Conservation (phyloP, 805 yeast genomes). For the Candida michaelii region DNA sequence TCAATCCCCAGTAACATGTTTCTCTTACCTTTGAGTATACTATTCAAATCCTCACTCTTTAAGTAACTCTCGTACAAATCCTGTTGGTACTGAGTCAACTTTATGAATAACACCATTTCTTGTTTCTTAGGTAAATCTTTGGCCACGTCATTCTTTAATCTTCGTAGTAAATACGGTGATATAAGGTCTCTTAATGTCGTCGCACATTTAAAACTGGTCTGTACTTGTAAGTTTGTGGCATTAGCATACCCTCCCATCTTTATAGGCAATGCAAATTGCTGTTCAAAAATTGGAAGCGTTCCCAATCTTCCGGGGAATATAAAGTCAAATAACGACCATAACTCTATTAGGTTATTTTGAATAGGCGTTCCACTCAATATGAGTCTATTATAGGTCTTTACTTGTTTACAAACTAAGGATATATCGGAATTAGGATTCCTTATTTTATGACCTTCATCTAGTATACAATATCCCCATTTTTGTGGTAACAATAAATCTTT, state of each 20-base stretch:
- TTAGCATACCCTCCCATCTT: constrained; percentile 98
- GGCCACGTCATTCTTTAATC: constrained; percentile 93
- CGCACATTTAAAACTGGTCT: constrained; percentile 95
- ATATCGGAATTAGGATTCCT: constrained; percentile 92
- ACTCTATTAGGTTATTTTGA: constrained; percentile 85
- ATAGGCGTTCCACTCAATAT: constrained; percentile 96
- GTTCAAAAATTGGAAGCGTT: constrained; percentile 91
- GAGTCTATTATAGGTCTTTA: constrained; percentile 80
- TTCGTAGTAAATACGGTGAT: constrained; percentile 81
- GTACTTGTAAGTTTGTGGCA: constrained; percentile 93
- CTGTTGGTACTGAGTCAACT: constrained; percentile 73
- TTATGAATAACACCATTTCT: constrained; percentile 92
- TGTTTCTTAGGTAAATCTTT: constrained; percentile 89
- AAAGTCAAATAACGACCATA: constrained; percentile 95
- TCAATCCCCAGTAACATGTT: constrained; percentile 90
- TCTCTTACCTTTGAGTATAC: constrained; percentile 71
- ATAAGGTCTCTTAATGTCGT: constrained; percentile 84
- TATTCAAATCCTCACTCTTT: constrained; percentile 69
- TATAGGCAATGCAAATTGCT: constrained; percentile 88
- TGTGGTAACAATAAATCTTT: constrained; percentile 59
- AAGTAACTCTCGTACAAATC: constrained; percentile 72
- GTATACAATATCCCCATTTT: constrained; percentile 85
- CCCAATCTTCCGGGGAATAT: constrained; percentile 94
- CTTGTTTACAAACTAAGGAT: constrained; percentile 78
- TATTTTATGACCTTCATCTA: constrained; percentile 97